Evolutionary conservation across 2,329 filamentous ascomycete species (phyloP), one percentile per base, ranked within the genome.

Genomic region (Cyphellophora europaea): DNA sequence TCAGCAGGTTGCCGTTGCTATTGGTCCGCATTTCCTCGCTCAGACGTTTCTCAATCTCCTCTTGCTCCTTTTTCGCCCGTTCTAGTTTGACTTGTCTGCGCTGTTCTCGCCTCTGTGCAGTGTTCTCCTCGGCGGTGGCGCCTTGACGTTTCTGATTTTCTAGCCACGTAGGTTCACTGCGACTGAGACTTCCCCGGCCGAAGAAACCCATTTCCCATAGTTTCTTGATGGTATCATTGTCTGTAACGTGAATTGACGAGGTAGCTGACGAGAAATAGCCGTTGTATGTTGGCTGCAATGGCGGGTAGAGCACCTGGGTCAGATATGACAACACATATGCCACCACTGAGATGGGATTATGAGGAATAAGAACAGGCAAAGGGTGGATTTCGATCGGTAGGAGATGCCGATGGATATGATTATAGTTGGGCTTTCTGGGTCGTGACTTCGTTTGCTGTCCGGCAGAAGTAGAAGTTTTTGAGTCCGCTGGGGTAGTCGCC

Each of bases 121-220:
- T 98, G 35, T 77, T 66, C 42, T 93, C 79, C 61, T 95, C 89
- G 48, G 82, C 88, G 28, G 91, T 91, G 8, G 82, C 82, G 40
- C 71, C 71, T 33, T 80, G 73, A 17, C 80, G 77, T 57, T 84
- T 81, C 58, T 94, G 86, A 43, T 82, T 72, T 45, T 83, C 82
- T 33, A 94, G 59, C 91, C 91, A 98, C 48, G 79, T 91, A 3
- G 89, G 89, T 57, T 98, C 89, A 66, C 88, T 95, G 50, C 93
- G 77, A 63, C 88, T 95, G 39, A 96, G 66, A 49, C 69, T 89
- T 29, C 91, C 91, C 59, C 95, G 95, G 31, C 93, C 93, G 59
- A 89, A 98, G 61, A 98, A 98, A 4, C 91, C 91, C 63, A 93
- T 85, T 59, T 94, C 84, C 91, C 93, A 98, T 15, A 98, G 61